Evolutionary conservation across 257 asterid genomes (phyloP), one percentile per base, ranked within the genome.

Genomic region (Fraxinus americana): DNA sequence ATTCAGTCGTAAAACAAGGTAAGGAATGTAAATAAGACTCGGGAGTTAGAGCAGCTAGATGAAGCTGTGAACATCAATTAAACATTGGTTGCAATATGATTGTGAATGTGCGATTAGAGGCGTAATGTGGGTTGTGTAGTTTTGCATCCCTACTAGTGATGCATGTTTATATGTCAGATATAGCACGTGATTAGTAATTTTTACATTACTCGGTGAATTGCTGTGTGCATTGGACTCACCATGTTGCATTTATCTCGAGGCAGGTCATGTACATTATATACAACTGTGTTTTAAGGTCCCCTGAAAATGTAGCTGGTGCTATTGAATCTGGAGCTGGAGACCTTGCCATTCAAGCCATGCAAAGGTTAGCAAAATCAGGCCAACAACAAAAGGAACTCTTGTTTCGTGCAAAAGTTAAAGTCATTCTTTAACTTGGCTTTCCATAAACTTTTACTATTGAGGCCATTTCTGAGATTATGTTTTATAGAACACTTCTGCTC

Each of bases 261-360:
- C 90, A 92, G 99, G 85, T 95, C 63, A 90, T 93, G 97, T 83
- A 84, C 54, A 82, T 88, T 63, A 88, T 95, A 74, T 86, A 87
- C 68, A 85, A 77, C 92, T 93, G 29, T 90, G 91, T n/a, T 75
- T 87, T 93, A 84, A 90, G 99, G 81, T 85, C 96, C 80, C 92
- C 97, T 0, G 92, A 88, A 63, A 90, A 91, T 72, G 94, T 97
- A 76, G 87, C 92, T 30, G 85, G 77, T 74, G 99, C 98, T 7
- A 82, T 91, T 41, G 96, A 93, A 90, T 85, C 96, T 38, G 97
- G 97, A 84, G 99, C 94, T 5, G 97, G 97, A 77, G 97, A 93
- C 84, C 85, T 93, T 25, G 99, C 94, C 27, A 82, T 90, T 71
- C 96, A 88, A 84, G 84, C 92, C 67, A 93, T 95, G 97, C 83